Base-by-base conservation (phyloP, 805 yeast species). In the Priceomyces melissophilus region DNA sequence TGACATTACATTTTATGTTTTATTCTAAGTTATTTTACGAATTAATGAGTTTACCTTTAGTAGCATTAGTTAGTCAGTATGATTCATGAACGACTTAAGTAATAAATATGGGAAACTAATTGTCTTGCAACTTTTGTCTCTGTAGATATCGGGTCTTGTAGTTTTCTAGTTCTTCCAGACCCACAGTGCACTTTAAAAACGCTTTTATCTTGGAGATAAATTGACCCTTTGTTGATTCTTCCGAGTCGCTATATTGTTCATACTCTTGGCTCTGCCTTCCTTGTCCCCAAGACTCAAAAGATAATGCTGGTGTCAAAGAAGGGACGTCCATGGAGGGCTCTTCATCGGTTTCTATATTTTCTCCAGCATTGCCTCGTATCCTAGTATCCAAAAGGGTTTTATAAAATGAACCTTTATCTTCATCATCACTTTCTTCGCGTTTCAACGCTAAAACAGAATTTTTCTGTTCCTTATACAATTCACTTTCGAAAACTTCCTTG, bases 401-500 rank as follows among this genome's bases (percentile, higher is more conserved):
- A 25, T 32, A 43, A 34, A 43, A 43, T 14, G 31, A 28, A 17
- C 15, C 16, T 34, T 38, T 40, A 14, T 40, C 36, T 13, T 45
- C 43, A 10, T 30, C 39, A 10, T 37, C 41, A n/a, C 35, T 27
- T 11, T 37, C 35, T 16, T 35, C 30, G 29, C 38, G 25, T 16
- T 12, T 14, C 15, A 36, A 11, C 11, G 11, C n/a, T 10, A 37
- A 10, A 5, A 39, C 29, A 5, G 30, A 10, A 3, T 33, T 31
- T 35, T 45, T 47, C 16, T 64, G 64, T 31, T 55, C 55, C 48
- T 67, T 65, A 50, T 79, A 81, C 0, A 73, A 71, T 1, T 63
- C 54, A 1, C 81, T 72, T 8, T 77, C 73, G 57, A 78, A 79
- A 17, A 57, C 67, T 35, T 73, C 75, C 36, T 64, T 69, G 13